Evolutionary conservation across 2,329 filamentous ascomycete genomes (phyloP).

Genomic region (Fusarium aywerte): DNA sequence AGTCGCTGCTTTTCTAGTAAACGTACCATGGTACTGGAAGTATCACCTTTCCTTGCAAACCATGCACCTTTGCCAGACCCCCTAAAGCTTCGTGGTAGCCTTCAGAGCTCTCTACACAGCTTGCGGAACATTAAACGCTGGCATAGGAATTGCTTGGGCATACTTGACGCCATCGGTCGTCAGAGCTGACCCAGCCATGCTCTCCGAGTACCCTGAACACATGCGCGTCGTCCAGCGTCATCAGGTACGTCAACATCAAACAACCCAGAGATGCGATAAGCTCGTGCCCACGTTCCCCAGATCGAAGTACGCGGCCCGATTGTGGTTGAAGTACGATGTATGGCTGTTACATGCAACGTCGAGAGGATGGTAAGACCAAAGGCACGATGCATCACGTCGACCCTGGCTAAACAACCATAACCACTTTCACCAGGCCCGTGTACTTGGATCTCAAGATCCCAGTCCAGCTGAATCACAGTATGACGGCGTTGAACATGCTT

Average conservation of each 20-base stretch:
- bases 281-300: not conserved
- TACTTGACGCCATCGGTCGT: not conserved
- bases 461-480: not conserved
- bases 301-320: conserved; percentile 13
- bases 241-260: not conserved
- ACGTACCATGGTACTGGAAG: not conserved
- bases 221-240: conserved; percentile 13
- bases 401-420: not conserved
- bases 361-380: not conserved
- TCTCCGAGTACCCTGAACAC: conserved; percentile 3
- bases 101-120: not conserved
- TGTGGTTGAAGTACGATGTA: not conserved
- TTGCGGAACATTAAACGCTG: not conserved
- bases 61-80: not conserved
- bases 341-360: not conserved
- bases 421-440: not conserved
- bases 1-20: not conserved
- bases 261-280: conserved; percentile 24
- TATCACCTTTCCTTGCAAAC: not conserved
- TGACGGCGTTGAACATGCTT: not conserved
- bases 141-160: not conserved
- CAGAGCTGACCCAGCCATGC: not conserved
- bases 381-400: not conserved
- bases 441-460: not conserved
- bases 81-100: not conserved